phyloP scores from a whole-genome alignment of 1,139 yeast species.

The Geotrichum phurueaensis region DNA sequence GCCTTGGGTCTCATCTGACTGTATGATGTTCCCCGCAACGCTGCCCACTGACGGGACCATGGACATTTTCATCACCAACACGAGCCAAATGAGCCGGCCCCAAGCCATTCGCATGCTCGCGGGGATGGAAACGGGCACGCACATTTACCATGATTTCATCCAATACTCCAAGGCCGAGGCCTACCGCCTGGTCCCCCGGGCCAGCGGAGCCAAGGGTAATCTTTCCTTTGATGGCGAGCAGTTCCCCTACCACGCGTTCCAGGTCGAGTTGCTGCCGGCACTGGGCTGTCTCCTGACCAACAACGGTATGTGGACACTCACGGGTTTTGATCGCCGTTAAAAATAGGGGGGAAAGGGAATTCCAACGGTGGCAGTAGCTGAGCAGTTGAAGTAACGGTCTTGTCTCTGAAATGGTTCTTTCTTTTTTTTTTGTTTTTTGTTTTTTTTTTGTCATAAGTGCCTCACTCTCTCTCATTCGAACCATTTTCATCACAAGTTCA shows the following conservation, averaged over 20 bases:
- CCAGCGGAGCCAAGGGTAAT: slow-evolving; percentile 43
- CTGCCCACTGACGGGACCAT: slow-evolving; percentile 82
- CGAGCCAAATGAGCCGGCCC: slow-evolving; percentile 1
- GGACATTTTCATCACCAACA: slow-evolving; percentile 46
- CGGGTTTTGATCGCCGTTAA: slow-evolving; percentile 15
- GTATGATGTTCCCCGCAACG: slow-evolving; percentile 89
- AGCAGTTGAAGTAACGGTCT: too few relatives aligned
- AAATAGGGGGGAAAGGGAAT: too few relatives aligned
- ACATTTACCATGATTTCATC: slow-evolving; percentile 59
- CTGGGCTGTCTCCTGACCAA: slow-evolving; percentile 30
- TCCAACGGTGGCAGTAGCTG: too few relatives aligned
- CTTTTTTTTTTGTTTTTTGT: too few relatives aligned
- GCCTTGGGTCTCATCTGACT: slow-evolving; percentile 81
- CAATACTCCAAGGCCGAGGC: slow-evolving; percentile 75
- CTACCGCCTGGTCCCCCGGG: slow-evolving; percentile 65
- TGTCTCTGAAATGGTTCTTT: background rate
- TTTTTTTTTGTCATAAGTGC: too few relatives aligned
- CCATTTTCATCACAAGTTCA: too few relatives aligned
- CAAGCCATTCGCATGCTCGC: slow-evolving; percentile 46
- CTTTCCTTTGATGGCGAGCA: slow-evolving; percentile 86
- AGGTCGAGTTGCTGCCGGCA: slow-evolving; percentile 58
- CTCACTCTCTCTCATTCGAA: too few relatives aligned
- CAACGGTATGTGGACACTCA: slow-evolving; percentile 25
- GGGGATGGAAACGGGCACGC: slow-evolving; percentile 68
- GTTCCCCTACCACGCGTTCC: slow-evolving; percentile 71